Evolutionary conservation across 352 stramenopile species (phyloP), one percentile per base, ranked within the genome.

Genomic region (Peronospora belbahrii): DNA sequence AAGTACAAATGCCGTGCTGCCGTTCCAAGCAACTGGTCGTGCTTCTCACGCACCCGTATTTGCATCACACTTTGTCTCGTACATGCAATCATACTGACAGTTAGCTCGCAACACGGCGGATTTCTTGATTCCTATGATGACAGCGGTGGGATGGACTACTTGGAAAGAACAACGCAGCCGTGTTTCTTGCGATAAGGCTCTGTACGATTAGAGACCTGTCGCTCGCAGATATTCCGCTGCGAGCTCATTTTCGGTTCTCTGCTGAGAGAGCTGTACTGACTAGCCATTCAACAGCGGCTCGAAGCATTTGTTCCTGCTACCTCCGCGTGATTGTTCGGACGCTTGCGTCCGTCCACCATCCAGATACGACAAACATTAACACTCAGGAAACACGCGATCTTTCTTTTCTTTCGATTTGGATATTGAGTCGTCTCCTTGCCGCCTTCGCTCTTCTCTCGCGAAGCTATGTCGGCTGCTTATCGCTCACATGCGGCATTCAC

Each of bases 51-150:
- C 24, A 42, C 31, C 15, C 23, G 9, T 25, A 10, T 47, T 49
- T 34, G 30, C 10, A 8, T 30, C 41, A 38, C 46, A 25, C 22
- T 34, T 35, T 59, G 47, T 18, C n/a, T 41, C 10, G 13, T 10
- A 33, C 27, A 33, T 40, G 15, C 45, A 93, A 78, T 74, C 69
- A 38, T 93, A 82, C 64, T 74, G 77, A 58, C 56, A 88, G 42
- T 70, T 93, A 37, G 81, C 81, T 37, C 70, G 68, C 43, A 88
- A 89, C 52, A 70, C 70, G 10, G 68, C 78, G 17, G 71, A 86
- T 56, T 85, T 90, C 48, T 58, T 93, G 38, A 48, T 88, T 32
- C 76, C 78, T 40, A 83, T 88, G 63, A 82, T 89, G 67, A 93
- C 81, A 0, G 72, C 78, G 5, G 61, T 86, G 40, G 81, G 90